phyloP scores from a whole-genome alignment of 306 rosid species.

The Aeschynomene evenia region DNA sequence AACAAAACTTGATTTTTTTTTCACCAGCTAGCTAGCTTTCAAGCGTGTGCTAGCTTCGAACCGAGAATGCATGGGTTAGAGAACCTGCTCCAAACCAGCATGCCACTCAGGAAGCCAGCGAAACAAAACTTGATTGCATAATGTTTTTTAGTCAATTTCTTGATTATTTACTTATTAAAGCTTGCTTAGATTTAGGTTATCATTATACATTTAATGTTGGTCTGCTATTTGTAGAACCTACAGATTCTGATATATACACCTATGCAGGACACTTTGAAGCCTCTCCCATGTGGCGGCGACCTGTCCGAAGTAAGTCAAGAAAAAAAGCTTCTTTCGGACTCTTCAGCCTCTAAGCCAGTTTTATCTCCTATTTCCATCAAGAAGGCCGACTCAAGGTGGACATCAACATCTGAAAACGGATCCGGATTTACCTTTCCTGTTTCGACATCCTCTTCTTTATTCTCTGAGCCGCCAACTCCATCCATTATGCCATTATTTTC shows the following conservation, averaged over 20 bases:
- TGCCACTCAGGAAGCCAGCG: too few relatives aligned
- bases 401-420: constrained; percentile 47
- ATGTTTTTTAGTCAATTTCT: neutral
- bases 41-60: too few relatives aligned
- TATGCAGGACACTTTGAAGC: constrained; percentile 50
- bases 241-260: constrained; percentile 12
- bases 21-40: too few relatives aligned
- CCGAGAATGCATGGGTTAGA: too few relatives aligned
- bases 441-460: constrained; percentile 50
- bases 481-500: constrained; percentile 59
- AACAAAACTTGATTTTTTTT: neutral
- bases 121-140: neutral
- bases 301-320: constrained; percentile 30
- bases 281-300: constrained; percentile 29
- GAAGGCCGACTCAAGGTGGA: constrained; percentile 65
- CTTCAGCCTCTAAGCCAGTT: constrained; percentile 49
- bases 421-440: constrained; percentile 81
- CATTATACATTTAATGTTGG: neutral
- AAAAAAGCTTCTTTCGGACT: constrained; percentile 33
- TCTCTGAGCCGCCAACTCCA: constrained; percentile 82
- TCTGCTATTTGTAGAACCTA: neutral
- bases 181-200: neutral
- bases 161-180: neutral
- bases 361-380: constrained; percentile 63
- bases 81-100: too few relatives aligned